Evolutionary conservation across 2,329 filamentous ascomycete genomes (phyloP).

Genomic region (Fusarium sp.): DNA sequence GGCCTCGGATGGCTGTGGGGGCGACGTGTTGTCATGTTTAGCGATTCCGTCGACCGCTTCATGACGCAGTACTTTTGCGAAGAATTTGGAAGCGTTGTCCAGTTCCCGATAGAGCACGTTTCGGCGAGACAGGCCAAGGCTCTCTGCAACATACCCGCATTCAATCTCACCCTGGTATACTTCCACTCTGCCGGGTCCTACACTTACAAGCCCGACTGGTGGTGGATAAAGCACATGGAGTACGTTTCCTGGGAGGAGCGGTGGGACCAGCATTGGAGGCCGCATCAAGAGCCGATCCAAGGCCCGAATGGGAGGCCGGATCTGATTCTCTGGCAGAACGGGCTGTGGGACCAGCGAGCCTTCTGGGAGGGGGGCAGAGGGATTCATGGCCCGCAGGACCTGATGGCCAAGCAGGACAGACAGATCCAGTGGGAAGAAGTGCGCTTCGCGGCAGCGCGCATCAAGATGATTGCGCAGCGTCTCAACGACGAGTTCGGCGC

Average conservation of each 20-base stretch:
- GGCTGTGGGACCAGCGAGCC: slow-evolving; percentile 36
- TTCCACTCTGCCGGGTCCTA: slow-evolving; percentile 36
- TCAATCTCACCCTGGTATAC: slow-evolving; percentile 31
- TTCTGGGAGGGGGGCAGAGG: slow-evolving; percentile 31
- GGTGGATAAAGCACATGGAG: slow-evolving; percentile 40
- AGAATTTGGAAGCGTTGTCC: slow-evolving; percentile 23
- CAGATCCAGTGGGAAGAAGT: slow-evolving; percentile 39
- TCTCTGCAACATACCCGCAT: slow-evolving; percentile 20
- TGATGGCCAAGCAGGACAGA: slow-evolving; percentile 21
- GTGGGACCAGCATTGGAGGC: slow-evolving; percentile 34
- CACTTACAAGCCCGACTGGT: slow-evolving; percentile 40
- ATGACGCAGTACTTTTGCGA: slow-evolving; percentile 40
- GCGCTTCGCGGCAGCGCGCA: slow-evolving; percentile 33
- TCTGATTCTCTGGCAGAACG: slow-evolving; percentile 39
- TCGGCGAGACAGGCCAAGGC: slow-evolving; percentile 26
- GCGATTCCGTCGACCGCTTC: slow-evolving; percentile 37
- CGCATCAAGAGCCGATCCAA: slow-evolving; percentile 29
- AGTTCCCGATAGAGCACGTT: slow-evolving; percentile 21
- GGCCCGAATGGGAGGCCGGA: slow-evolving; percentile 30
- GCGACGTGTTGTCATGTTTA: slow-evolving; percentile 36
- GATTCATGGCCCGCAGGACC: slow-evolving; percentile 6
- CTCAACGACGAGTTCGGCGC: slow-evolving; percentile 29
- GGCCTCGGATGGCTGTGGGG: slow-evolving; percentile 39
- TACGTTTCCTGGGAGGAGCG: slow-evolving; percentile 33
- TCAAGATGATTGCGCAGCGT: slow-evolving; percentile 28